A percentile compares a stretch with the other conserved stretches of the same genome.
Conservation (phyloP, 768 basidiomycete species). For the Lactarius deliciosus region DNA sequence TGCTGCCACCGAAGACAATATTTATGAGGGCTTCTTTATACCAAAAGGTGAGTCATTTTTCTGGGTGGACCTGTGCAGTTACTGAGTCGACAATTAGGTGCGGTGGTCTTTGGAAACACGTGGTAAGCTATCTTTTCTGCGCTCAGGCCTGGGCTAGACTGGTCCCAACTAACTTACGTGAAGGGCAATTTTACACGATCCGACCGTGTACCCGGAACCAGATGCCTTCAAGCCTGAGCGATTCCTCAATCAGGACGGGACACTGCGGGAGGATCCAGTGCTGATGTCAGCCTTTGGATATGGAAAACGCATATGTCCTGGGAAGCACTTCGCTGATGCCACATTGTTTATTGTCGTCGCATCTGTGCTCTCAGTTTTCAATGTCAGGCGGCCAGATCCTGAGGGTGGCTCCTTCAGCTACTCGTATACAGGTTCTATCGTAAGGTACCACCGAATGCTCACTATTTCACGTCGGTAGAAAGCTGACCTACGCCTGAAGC, state of each 20-base stretch:
- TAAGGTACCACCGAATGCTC: not conserved
- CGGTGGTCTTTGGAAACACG: not conserved
- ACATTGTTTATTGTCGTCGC: conserved; percentile 22
- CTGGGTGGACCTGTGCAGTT: not conserved
- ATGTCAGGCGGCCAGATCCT: conserved; percentile 5
- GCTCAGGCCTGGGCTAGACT: not conserved
- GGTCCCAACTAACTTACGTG: not conserved
- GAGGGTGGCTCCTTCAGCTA: not conserved
- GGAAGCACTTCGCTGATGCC: conserved; percentile 26
- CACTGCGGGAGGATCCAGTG: conserved; percentile 14
- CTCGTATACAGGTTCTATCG: not conserved
- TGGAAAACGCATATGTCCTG: conserved; percentile 22
- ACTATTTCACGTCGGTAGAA: not conserved
- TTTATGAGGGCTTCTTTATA: conserved; percentile 34
- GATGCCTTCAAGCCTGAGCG: conserved; percentile 31
- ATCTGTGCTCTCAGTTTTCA: conserved; percentile 19
- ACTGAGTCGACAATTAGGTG: not conserved
- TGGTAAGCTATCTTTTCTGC: not conserved
- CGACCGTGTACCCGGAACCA: conserved; percentile 30
- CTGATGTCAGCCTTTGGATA: conserved; percentile 13
- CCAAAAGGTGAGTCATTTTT: conserved; percentile 29
- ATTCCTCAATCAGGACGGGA: conserved; percentile 25
- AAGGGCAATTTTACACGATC: conserved; percentile 33
- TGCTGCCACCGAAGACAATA: conserved; percentile 29
- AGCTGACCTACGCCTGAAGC: not conserved